These are phyloP conservation scores for Hagleromyces aurorensis DNA, from an alignment of 805 yeast genomes.

Conservation along the genomic window DNA sequence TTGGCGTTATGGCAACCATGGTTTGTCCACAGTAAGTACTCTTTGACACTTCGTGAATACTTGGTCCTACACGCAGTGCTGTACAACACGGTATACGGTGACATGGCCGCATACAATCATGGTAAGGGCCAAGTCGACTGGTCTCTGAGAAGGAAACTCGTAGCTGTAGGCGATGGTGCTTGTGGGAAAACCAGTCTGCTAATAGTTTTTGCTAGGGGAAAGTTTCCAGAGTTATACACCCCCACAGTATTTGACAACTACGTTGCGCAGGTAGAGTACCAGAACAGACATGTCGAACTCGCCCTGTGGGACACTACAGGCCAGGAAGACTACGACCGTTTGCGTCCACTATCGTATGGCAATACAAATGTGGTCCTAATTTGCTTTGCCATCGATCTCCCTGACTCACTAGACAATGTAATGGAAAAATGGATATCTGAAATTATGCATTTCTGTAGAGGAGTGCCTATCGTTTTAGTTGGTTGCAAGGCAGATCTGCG, in stretches of 20 bases:
- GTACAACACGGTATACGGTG: too few species aligned
- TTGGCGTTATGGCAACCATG: too few species aligned
- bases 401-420: conserved; percentile 86
- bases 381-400: conserved; percentile 84
- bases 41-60: too few species aligned
- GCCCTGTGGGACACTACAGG: conserved; percentile 98
- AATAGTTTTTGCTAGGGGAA: conserved; percentile 78
- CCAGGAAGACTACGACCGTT: conserved; percentile 93
- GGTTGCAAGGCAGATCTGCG: conserved; percentile 89
- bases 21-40: too few species aligned
- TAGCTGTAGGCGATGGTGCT: conserved; percentile 95
- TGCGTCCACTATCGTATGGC: conserved; percentile 84
- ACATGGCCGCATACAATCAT: too few species aligned
- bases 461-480: conserved; percentile 84
- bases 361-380: conserved; percentile 86
- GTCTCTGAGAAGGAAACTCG: conserved; percentile 72
- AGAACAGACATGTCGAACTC: conserved; percentile 83
- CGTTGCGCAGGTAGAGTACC: conserved; percentile 90
- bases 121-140: too few species aligned
- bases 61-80: too few species aligned
- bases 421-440: conserved; percentile 95
- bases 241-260: conserved; percentile 96
- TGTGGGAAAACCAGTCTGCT: conserved; percentile 92
- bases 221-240: conserved; percentile 87
- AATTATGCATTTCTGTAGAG: conserved; percentile 87